Percentiles rank a stretch among this genome's conserved stretches.
These are phyloP conservation scores for Saccharomycopsis crataegensis DNA, from an alignment of 1,139 yeast genomes.

Conservation along the genomic window DNA sequence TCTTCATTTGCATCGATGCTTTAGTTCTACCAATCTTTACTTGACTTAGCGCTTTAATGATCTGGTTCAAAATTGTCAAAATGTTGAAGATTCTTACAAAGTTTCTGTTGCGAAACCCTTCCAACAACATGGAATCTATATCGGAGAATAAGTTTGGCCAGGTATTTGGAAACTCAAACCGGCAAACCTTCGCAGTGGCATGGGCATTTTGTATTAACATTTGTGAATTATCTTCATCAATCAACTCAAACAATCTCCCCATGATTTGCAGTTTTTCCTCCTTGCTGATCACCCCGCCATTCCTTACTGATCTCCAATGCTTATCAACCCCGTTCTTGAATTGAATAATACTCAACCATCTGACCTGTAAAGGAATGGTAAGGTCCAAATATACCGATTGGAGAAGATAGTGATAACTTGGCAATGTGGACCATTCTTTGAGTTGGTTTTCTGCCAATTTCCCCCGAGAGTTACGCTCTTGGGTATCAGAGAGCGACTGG, in stretches of 20 bases:
- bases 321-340: conserved; percentile 82
- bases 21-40: conserved; percentile 79
- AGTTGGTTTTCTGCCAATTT: conserved; percentile 63
- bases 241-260: conserved; percentile 45
- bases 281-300: conserved; percentile 39
- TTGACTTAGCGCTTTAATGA: conserved; percentile 62
- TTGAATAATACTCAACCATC: conserved; percentile 86
- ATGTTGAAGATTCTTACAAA: conserved; percentile 51
- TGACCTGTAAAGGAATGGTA: conserved; percentile 49
- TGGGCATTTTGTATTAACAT: conserved; percentile 78
- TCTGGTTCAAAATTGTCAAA: conserved; percentile 63
- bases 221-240: conserved; percentile 67
- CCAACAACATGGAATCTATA: conserved; percentile 43
- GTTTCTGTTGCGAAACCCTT: conserved; percentile 31
- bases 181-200: conserved; percentile 65
- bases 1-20: conserved; percentile 63
- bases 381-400: conserved; percentile 51
- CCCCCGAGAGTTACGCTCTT: conserved; percentile 30
- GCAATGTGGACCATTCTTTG: conserved; percentile 54
- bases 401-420: conserved; percentile 52
- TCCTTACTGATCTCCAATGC: conserved; percentile 69
- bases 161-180: conserved; percentile 78
- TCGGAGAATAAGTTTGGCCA: conserved; percentile 80
- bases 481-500: conserved; percentile 2
- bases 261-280: conserved; percentile 68